A percentile compares a stretch with the other conserved stretches of the same genome.
Evolutionary conservation across 345 rosid species (phyloP).

Genomic region (Trapa bicornis): DNA sequence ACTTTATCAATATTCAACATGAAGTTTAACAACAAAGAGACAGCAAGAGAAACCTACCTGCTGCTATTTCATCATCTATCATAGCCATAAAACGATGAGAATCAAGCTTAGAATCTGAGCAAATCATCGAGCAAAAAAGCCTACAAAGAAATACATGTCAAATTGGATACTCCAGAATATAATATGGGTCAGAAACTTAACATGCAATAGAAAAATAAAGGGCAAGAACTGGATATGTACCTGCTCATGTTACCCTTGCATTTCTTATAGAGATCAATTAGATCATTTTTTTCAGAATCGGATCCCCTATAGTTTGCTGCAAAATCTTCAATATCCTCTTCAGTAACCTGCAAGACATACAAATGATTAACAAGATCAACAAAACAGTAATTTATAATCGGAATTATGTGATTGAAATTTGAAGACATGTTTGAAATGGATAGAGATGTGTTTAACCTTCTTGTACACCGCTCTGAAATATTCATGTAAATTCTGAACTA

Average conservation of each 20-base stretch:
- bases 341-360: conserved; percentile 40
- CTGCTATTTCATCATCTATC: conserved; percentile 55
- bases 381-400: no score
- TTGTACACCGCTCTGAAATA: conserved; percentile 64
- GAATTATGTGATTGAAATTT: not conserved
- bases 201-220: not conserved
- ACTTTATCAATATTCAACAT: not conserved
- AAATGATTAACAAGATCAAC: not conserved
- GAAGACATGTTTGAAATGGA: not conserved
- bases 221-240: conserved; percentile 19
- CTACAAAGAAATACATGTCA: conserved; percentile 20
- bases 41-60: conserved; percentile 26
- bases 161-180: not conserved
- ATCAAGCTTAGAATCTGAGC: conserved; percentile 81
- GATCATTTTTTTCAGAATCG: conserved; percentile 78
- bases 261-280: conserved; percentile 54
- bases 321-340: conserved; percentile 75
- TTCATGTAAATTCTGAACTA: conserved; percentile 55
- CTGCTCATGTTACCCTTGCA: conserved; percentile 71
- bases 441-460: conserved; percentile 29
- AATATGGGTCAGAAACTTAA: not conserved
- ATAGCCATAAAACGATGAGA: conserved; percentile 79
- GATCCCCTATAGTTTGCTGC: conserved; percentile 85
- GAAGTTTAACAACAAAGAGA: not conserved
- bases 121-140: conserved; percentile 87